These are phyloP conservation scores for Capniomyces stellatus DNA, from an alignment of 371 early-diverging fungal species.

Conservation along the genomic window DNA sequence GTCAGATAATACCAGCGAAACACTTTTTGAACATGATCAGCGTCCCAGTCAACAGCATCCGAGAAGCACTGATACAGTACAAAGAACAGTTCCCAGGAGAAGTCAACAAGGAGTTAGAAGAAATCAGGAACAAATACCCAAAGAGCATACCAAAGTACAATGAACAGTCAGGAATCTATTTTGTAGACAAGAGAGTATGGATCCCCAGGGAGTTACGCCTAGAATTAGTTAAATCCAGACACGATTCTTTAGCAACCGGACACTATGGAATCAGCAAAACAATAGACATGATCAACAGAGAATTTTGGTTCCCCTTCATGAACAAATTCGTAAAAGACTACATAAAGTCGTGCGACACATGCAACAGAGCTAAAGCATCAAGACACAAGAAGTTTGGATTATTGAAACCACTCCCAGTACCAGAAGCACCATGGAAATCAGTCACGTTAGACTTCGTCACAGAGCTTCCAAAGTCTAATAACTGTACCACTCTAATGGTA, in stretches of 20 bases:
- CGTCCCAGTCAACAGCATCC: not conserved
- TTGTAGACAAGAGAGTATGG: not conserved
- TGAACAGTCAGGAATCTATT: not conserved
- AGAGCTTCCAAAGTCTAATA: conserved; percentile 11
- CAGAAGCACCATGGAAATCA: conserved; percentile 7
- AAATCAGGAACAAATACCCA: not conserved
- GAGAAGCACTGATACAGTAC: not conserved
- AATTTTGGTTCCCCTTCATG: conserved; percentile 29
- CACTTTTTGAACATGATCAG: not conserved
- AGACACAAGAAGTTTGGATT: conserved; percentile 5
- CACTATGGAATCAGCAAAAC: conserved; percentile 12
- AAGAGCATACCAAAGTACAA: not conserved
- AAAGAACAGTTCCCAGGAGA: too few species aligned
- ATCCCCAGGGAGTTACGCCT: not conserved
- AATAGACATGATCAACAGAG: conserved; percentile 12
- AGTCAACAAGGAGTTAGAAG: too few species aligned
- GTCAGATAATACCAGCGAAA: not conserved
- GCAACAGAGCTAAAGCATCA: conserved; percentile 18
- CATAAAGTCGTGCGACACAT: conserved; percentile 25
- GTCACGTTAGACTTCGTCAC: conserved; percentile 23
- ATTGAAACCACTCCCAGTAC: conserved; percentile 9
- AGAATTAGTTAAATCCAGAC: conserved; percentile 3
- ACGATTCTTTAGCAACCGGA: conserved; percentile 1
- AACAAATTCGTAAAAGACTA: conserved; percentile 17
- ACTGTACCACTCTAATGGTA: conserved; percentile 15